Conservation (phyloP, 768 basidiomycete species). For the Pholiota conissans region DNA sequence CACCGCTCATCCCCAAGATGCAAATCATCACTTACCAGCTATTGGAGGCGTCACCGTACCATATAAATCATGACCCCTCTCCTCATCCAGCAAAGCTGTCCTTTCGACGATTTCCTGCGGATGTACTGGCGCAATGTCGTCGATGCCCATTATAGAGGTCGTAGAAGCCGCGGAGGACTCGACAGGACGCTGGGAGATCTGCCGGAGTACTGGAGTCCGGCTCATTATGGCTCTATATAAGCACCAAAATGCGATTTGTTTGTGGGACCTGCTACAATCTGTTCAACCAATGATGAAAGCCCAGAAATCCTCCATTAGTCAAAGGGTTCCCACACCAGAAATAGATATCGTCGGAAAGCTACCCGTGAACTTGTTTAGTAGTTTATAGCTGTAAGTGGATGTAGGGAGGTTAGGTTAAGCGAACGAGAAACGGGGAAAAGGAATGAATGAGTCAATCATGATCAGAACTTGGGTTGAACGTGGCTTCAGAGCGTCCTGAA, state of each 20-base stretch:
- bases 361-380: background rate
- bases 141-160: slow-evolving; percentile 37
- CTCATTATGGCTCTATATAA: background rate
- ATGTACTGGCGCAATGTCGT: slow-evolving; percentile 20
- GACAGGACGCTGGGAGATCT: slow-evolving; percentile 3
- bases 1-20: too few relatives aligned
- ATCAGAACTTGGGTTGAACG: too few relatives aligned
- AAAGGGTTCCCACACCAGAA: too few relatives aligned
- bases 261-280: background rate
- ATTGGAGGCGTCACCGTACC: slow-evolving; percentile 23
- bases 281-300: background rate
- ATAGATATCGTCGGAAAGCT: too few relatives aligned
- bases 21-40: slow-evolving; percentile 18
- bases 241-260: background rate
- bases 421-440: too few relatives aligned
- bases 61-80: slow-evolving; percentile 25
- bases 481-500: too few relatives aligned
- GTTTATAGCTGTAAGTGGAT: too few relatives aligned
- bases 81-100: slow-evolving; percentile 33
- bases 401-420: too few relatives aligned
- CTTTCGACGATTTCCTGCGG: slow-evolving; percentile 27
- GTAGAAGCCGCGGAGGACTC: slow-evolving; percentile 24
- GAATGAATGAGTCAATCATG: too few relatives aligned
- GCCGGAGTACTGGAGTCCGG: background rate
- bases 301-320: too few relatives aligned